phyloP scores from a whole-genome alignment of 176 grass and related monocot genomes.

The Rhynchospora tenuis region DNA sequence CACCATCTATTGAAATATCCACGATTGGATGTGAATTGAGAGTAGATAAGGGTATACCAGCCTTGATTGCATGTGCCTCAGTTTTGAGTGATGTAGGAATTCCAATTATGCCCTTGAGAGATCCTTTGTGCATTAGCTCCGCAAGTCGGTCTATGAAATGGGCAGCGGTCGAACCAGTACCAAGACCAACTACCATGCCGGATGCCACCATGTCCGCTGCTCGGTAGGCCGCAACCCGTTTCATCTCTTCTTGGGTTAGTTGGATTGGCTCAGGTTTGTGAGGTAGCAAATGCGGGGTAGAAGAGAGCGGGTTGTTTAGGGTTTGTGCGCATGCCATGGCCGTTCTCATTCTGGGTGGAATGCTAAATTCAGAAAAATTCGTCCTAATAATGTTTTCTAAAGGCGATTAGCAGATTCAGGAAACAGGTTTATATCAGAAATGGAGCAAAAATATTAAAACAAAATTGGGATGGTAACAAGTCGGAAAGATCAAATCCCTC shows the following conservation, averaged over 20 bases:
- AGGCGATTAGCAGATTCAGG: too few species aligned
- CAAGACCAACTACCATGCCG: conserved; percentile 26
- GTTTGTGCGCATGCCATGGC: conserved; percentile 5
- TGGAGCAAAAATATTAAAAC: too few species aligned
- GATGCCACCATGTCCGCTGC: conserved; percentile 8
- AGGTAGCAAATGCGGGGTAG: background rate
- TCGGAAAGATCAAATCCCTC: too few species aligned
- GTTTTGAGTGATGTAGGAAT: conserved; percentile 19
- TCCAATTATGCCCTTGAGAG: conserved; percentile 10
- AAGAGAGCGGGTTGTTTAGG: background rate
- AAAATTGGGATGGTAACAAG: too few species aligned
- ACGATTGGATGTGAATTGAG: conserved; percentile 24
- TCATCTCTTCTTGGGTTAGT: conserved; percentile 20
- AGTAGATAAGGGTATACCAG: conserved; percentile 22
- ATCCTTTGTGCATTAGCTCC: conserved; percentile 12
- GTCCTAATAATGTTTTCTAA: background rate
- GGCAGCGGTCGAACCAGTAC: conserved; percentile 32
- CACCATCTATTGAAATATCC: conserved; percentile 59
- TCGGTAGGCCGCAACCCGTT: conserved; percentile 9
- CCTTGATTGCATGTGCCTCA: background rate
- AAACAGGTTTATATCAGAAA: background rate
- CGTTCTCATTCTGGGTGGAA: conserved; percentile 3
- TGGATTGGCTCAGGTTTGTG: background rate
- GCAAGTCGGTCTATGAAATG: conserved; percentile 28
- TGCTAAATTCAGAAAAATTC: background rate